These are phyloP conservation scores for Calamus simplicifolius DNA, from an alignment of 176 grass and related monocot genomes.

Conservation along the genomic window DNA sequence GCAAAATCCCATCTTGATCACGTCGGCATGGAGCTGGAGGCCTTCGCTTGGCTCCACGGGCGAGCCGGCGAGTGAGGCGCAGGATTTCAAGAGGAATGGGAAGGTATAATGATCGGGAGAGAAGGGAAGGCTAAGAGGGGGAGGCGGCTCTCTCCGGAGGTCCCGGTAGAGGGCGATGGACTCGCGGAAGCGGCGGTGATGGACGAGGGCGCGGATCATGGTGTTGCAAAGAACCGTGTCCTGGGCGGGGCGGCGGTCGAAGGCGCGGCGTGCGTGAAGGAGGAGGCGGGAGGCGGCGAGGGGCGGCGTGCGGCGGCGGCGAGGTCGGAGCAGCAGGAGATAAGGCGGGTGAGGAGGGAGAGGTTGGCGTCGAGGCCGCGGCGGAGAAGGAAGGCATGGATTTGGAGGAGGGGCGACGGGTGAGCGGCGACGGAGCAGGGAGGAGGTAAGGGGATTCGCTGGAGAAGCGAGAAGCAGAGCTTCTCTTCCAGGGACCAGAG, in stretches of 20 bases:
- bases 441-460: neutral
- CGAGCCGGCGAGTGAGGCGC: neutral
- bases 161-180: conserved; percentile 10
- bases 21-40: conserved; percentile 14
- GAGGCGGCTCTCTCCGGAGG: neutral
- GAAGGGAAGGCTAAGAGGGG: neutral
- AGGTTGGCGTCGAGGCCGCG: conserved; percentile 12
- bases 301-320: neutral
- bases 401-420: conserved; percentile 14
- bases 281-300: neutral
- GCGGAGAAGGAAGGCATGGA: conserved; percentile 22
- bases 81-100: conserved; percentile 17
- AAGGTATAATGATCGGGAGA: conserved; percentile 19
- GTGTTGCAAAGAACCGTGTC: conserved; percentile 11
- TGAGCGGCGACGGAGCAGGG: neutral
- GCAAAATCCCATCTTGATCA: conserved; percentile 24
- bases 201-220: conserved; percentile 10
- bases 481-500: conserved; percentile 15
- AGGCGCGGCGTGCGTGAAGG: conserved; percentile 7
- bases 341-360: conserved; percentile 19
- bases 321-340: conserved; percentile 15
- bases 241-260: conserved; percentile 7
- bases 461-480: conserved; percentile 17
- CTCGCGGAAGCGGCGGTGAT: conserved; percentile 6
- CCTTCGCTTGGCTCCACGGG: neutral